Conservation (phyloP, 345 rosid species). For the Adansonia digitata region DNA sequence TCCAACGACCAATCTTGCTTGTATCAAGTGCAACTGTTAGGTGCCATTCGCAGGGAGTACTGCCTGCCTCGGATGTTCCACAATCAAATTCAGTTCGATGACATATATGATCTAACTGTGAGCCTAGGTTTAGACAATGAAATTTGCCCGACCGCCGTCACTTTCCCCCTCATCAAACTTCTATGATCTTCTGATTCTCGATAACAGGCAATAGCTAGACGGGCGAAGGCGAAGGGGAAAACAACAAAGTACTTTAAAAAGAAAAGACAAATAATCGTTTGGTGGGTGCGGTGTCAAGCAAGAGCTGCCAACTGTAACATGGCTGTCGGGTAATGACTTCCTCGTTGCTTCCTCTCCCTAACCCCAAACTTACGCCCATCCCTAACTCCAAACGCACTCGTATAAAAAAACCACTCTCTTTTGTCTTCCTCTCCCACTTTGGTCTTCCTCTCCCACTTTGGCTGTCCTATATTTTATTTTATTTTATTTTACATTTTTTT, state of each 20-base stretch:
- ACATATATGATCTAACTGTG: too few species aligned
- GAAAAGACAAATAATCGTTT: background rate
- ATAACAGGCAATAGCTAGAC: background rate
- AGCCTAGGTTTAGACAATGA: too few species aligned
- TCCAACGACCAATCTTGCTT: too few species aligned
- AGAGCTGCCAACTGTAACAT: constrained; percentile 38
- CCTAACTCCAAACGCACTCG: background rate
- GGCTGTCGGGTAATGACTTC: constrained; percentile 28
- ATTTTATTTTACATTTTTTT: background rate
- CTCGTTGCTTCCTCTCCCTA: constrained; percentile 10
- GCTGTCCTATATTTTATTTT: background rate
- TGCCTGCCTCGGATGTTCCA: too few species aligned
- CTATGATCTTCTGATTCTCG: background rate
- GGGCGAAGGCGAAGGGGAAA: background rate
- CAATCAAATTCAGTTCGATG: too few species aligned
- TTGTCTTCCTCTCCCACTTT: background rate
- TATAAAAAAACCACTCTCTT: background rate
- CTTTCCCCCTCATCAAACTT: background rate
- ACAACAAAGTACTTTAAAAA: too few species aligned
- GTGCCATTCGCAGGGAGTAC: too few species aligned
- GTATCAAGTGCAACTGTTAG: too few species aligned
- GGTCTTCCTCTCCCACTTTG: background rate
- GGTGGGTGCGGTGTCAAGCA: constrained; percentile 15
- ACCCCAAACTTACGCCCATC: background rate
- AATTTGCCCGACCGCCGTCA: background rate